Percentiles rank a stretch among this genome's conserved stretches.
phyloP scores from a whole-genome alignment of 208 protist species.

The Leishmania gerbilli region DNA sequence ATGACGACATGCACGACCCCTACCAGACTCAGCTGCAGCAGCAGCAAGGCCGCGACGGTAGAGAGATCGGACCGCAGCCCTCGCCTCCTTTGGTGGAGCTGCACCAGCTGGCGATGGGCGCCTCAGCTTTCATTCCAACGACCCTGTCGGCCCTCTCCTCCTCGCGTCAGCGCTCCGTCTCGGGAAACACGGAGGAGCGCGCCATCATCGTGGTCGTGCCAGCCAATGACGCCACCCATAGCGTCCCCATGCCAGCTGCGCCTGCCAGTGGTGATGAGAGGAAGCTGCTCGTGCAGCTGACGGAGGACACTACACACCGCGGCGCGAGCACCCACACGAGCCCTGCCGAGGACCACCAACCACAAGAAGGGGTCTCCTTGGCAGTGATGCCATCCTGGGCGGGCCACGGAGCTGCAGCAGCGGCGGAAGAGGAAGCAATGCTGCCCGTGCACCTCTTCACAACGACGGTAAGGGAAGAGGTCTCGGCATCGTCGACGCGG shows the following conservation, averaged over 20 bases:
- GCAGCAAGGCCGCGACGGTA: neutral
- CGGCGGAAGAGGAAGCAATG: neutral
- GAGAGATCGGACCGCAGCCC: neutral
- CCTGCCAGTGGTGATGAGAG: neutral
- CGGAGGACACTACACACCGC: neutral
- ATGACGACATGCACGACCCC: neutral
- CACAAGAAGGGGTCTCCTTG: neutral
- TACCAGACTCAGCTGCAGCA: neutral
- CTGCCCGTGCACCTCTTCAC: neutral
- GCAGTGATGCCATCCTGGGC: neutral
- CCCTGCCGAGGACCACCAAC: neutral
- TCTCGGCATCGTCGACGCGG: slow-evolving; percentile 3
- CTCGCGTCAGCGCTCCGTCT: neutral
- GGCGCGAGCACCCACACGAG: neutral
- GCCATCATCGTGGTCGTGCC: neutral
- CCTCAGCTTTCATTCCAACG: neutral
- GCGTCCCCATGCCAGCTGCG: neutral
- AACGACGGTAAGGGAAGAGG: neutral
- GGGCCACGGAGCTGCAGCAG: neutral
- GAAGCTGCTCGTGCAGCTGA: neutral
- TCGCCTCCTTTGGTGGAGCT: neutral
- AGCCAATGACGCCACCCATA: neutral
- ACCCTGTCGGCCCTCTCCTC: neutral
- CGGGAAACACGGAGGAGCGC: neutral
- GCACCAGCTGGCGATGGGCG: neutral